Evolutionary conservation across 1,284 basidiomycete species (phyloP).

Genomic region (Cryptococcus sp.): DNA sequence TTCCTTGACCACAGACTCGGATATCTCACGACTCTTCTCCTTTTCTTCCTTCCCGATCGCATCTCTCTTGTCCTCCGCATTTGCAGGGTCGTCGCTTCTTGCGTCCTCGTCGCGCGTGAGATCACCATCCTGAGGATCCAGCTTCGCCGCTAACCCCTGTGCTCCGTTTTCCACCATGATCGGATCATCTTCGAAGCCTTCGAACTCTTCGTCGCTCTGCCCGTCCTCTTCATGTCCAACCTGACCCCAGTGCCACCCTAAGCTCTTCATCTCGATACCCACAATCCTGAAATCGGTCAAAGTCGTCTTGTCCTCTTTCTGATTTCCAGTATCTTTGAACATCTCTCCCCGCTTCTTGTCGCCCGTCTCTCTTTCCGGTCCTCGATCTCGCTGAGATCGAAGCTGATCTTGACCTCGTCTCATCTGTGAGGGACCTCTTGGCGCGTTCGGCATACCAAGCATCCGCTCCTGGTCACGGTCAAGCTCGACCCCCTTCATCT

Average conservation of each 20-base stretch:
- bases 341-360: slow-evolving; percentile 23
- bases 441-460: slow-evolving; percentile 19
- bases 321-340: slow-evolving; percentile 24
- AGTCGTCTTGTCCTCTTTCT: slow-evolving; percentile 63
- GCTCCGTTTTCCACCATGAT: not conserved
- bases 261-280: slow-evolving; percentile 63
- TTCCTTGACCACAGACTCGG: not conserved
- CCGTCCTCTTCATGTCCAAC: slow-evolving; percentile 14
- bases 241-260: slow-evolving; percentile 49
- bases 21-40: not conserved
- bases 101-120: not conserved
- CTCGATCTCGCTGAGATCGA: not conserved
- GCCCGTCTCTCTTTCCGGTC: not conserved
- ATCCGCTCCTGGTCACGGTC: slow-evolving; percentile 40
- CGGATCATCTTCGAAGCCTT: not conserved
- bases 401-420: slow-evolving; percentile 2
- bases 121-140: not conserved
- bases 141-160: not conserved
- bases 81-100: not conserved
- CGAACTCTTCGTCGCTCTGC: not conserved
- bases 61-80: slow-evolving; percentile 8
- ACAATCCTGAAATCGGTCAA: slow-evolving; percentile 95
- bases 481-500: too few species aligned
- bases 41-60: slow-evolving; percentile 5
- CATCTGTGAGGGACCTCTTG: slow-evolving; percentile 24